Percentiles rank a stretch among this genome's conserved stretches.
phyloP scores from a whole-genome alignment of 176 grass and related monocot species.

The Oryza glumipatula region DNA sequence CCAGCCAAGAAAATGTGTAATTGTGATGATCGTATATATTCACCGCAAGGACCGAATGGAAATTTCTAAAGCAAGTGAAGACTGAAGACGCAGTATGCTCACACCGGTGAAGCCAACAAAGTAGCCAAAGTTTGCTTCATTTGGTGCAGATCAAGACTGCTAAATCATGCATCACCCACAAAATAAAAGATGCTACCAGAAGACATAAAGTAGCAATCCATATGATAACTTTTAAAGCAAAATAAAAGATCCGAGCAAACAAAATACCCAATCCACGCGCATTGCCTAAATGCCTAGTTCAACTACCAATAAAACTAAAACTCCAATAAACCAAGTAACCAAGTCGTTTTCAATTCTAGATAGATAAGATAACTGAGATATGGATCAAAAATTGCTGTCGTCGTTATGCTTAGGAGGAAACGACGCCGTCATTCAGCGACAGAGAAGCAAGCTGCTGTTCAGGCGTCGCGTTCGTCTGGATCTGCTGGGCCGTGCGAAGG shows the following conservation, averaged over 20 bases:
- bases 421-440: constrained; percentile 60
- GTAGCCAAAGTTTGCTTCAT: too few species aligned
- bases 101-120: too few species aligned
- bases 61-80: too few species aligned
- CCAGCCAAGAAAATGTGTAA: too few species aligned
- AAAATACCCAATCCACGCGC: constrained; percentile 12
- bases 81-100: too few species aligned
- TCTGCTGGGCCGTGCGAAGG: constrained; percentile 63
- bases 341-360: constrained; percentile 44
- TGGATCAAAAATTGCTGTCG: constrained; percentile 40
- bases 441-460: constrained; percentile 74
- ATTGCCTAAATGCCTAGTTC: constrained; percentile 26
- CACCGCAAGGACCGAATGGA: too few species aligned
- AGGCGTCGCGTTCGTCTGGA: constrained; percentile 46
- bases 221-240: not conserved
- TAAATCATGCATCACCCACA: too few species aligned
- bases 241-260: constrained; percentile 27
- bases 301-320: constrained; percentile 36
- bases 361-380: constrained; percentile 12
- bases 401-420: constrained; percentile 46
- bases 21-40: too few species aligned
- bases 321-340: constrained; percentile 46
- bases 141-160: too few species aligned
- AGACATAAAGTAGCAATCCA: not conserved
- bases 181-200: too few species aligned